A percentile compares a stretch with the other conserved stretches of the same genome.
Conservation (phyloP, 768 basidiomycete species). For the Sarcomyxa edulis region DNA sequence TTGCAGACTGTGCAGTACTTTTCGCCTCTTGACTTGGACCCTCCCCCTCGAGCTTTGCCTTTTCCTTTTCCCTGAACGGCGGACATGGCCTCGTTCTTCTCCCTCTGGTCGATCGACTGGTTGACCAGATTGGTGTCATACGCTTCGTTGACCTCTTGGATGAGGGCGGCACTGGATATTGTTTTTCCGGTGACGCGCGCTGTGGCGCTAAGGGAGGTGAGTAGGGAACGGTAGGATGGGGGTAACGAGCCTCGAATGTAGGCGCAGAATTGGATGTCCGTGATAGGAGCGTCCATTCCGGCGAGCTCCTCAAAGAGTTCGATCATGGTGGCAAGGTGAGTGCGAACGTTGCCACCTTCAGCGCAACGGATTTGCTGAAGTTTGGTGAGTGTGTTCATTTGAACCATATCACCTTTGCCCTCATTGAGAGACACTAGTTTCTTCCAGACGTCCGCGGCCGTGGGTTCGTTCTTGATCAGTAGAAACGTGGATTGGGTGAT, state of each 20-base stretch:
- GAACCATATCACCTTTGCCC: slow-evolving; percentile 4
- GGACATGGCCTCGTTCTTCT: no score
- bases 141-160: slow-evolving; percentile 9
- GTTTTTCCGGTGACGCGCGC: slow-evolving; percentile 5
- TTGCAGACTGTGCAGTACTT: slow-evolving; percentile 16
- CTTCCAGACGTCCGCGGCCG: slow-evolving; percentile 1
- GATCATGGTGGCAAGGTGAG: slow-evolving; percentile 11
- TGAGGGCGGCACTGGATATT: slow-evolving; percentile 6
- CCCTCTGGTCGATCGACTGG: no score
- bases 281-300: no score
- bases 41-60: no score
- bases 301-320: slow-evolving; percentile 17
- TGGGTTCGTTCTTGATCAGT: no score
- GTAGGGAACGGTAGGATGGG: no score
- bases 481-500: not conserved
- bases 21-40: no score
- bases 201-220: no score
- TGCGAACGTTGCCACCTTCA: slow-evolving; percentile 13
- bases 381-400: slow-evolving; percentile 5
- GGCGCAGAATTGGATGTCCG: slow-evolving; percentile 3
- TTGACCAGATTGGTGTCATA: no score
- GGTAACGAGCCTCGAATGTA: no score
- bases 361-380: slow-evolving; percentile 3
- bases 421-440: not conserved
- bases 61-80: no score